phyloP scores from a whole-genome alignment of 1,139 yeast genomes.

The Blastobotrys arbuscula region DNA sequence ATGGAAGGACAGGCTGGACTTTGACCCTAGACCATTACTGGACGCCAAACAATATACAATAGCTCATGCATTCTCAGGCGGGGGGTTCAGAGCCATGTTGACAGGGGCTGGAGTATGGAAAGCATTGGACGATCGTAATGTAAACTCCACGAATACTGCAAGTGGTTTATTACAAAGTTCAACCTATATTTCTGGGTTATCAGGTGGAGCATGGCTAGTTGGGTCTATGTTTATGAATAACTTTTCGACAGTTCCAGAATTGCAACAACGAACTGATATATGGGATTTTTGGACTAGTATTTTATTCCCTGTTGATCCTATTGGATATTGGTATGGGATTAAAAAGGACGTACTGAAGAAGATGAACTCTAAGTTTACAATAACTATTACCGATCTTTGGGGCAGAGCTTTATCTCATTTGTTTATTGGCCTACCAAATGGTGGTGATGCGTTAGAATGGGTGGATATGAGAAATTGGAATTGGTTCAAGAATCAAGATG shows the following conservation, averaged over 20 bases:
- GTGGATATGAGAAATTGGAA: slow-evolving; percentile 51
- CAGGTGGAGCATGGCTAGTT: slow-evolving; percentile 85
- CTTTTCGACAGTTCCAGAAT: slow-evolving; percentile 64
- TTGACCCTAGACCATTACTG: slow-evolving; percentile 14
- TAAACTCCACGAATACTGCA: slow-evolving; percentile 43
- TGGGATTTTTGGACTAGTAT: slow-evolving; percentile 43
- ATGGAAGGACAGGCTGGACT: slow-evolving; percentile 38
- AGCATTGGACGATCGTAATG: slow-evolving; percentile 66
- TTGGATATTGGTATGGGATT: slow-evolving; percentile 7
- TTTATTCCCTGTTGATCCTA: slow-evolving; percentile 2
- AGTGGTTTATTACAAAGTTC: slow-evolving; percentile 67
- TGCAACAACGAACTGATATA: slow-evolving; percentile 16
- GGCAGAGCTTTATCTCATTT: slow-evolving; percentile 77
- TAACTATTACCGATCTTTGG: slow-evolving; percentile 77
- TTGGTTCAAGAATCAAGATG: slow-evolving; percentile 48
- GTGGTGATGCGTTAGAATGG: slow-evolving; percentile 62
- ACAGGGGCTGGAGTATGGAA: slow-evolving; percentile 72
- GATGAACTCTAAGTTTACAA: slow-evolving; percentile 60
- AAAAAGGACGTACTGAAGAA: slow-evolving; percentile 49
- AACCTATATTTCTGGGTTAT: slow-evolving; percentile 69
- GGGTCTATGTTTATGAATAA: slow-evolving; percentile 78
- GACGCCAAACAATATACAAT: slow-evolving; percentile 31
- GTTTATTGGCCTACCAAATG: slow-evolving; percentile 48
- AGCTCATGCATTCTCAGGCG: slow-evolving; percentile 74
- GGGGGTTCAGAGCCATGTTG: slow-evolving; percentile 81